Evolutionary conservation across 352 stramenopile species (phyloP).

Genomic region (Globisporangium nagaii): DNA sequence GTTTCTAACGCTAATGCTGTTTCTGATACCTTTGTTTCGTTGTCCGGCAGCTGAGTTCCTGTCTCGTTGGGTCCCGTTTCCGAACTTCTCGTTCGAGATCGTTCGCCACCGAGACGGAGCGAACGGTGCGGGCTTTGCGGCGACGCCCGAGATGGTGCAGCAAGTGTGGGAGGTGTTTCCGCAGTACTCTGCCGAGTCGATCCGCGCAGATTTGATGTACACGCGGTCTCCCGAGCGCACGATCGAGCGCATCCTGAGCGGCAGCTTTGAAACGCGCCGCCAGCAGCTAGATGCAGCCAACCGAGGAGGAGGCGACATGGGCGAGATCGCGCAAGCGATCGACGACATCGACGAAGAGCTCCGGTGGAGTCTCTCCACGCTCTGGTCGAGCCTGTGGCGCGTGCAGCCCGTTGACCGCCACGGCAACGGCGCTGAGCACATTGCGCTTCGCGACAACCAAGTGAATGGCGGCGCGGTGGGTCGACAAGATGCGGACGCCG

Average conservation of each 20-base stretch:
- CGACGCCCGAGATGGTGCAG: slow-evolving; percentile 66
- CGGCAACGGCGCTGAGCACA: slow-evolving; percentile 1
- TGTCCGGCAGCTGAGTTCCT: slow-evolving; percentile 48
- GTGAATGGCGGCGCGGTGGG: not conserved
- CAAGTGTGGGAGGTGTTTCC: slow-evolving; percentile 75
- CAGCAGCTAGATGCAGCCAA: slow-evolving; percentile 10
- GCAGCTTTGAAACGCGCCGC: slow-evolving; percentile 35
- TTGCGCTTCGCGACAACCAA: not conserved
- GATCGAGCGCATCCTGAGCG: slow-evolving; percentile 67
- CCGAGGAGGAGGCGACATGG: slow-evolving; percentile 13
- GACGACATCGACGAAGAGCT: slow-evolving; percentile 36
- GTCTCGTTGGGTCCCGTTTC: slow-evolving; percentile 62
- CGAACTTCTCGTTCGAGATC: slow-evolving; percentile 74
- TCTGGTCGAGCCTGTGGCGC: slow-evolving; percentile 23
- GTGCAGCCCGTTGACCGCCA: not conserved
- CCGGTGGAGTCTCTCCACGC: slow-evolving; percentile 30
- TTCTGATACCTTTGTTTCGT: not conserved
- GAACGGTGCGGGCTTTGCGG: slow-evolving; percentile 28
- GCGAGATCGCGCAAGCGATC: slow-evolving; percentile 25
- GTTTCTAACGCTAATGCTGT: not conserved
- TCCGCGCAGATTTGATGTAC: slow-evolving; percentile 42
- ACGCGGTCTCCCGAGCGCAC: slow-evolving; percentile 63
- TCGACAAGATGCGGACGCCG: not conserved
- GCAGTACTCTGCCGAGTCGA: slow-evolving; percentile 53
- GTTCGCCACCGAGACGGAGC: slow-evolving; percentile 35